Conservation (phyloP, 306 rosid genomes). For the Glycine soja region DNA sequence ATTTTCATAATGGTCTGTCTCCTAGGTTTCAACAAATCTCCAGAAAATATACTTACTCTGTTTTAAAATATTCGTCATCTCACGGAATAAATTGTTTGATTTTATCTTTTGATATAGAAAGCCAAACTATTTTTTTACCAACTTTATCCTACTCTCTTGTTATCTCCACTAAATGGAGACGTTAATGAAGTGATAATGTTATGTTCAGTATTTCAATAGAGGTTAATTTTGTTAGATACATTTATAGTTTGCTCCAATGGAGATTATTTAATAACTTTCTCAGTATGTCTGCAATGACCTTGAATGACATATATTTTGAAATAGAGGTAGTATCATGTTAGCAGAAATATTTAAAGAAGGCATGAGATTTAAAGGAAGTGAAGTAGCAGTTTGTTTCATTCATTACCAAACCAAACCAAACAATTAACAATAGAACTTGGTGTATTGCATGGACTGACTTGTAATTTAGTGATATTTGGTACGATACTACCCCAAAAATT, state of each 20-base stretch:
- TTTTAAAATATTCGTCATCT: neutral
- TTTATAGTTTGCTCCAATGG: neutral
- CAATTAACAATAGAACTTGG: neutral
- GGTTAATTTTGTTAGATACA: neutral
- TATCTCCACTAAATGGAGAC: neutral
- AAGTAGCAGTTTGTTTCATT: conserved; percentile 14
- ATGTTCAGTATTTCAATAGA: neutral
- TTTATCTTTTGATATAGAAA: neutral
- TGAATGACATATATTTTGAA: no score
- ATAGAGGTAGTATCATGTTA: no score
- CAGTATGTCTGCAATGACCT: neutral
- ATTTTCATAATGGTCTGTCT: neutral
- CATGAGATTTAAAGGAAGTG: neutral
- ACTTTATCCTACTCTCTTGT: neutral
- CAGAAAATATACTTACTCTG: neutral
- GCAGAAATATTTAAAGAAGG: neutral
- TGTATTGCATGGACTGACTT: neutral
- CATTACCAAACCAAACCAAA: neutral
- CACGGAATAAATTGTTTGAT: conserved; percentile 9
- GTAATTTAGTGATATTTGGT: neutral
- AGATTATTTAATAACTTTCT: conserved; percentile 3
- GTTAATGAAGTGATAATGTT: conserved; percentile 11
- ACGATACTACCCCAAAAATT: neutral
- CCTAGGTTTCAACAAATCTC: neutral
- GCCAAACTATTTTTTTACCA: neutral